These are phyloP conservation scores for Penicillium sp. DNA, from an alignment of 2,329 filamentous ascomycete genomes.

Conservation along the genomic window DNA sequence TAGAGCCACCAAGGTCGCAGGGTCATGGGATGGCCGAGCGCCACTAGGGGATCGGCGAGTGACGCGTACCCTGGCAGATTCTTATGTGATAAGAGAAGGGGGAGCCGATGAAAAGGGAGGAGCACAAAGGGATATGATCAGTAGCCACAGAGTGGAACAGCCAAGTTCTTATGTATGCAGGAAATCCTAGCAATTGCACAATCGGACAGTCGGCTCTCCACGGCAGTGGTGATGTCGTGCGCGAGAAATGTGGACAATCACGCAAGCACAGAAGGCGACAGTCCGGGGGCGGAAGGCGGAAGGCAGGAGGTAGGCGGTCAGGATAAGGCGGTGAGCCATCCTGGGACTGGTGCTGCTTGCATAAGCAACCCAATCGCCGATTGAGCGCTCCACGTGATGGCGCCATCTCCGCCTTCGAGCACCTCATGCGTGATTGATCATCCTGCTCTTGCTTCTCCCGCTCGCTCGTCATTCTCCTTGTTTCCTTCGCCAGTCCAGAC, in stretches of 20 bases:
- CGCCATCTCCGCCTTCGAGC: constrained; percentile 19
- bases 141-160: constrained; percentile 2
- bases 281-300: not conserved
- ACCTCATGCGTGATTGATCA: constrained; percentile 5
- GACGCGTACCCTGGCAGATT: constrained; percentile 13
- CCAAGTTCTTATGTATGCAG: not conserved
- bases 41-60: constrained; percentile 2
- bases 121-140: not conserved
- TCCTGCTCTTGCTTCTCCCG: not conserved
- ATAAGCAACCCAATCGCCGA: not conserved
- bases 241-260: constrained; percentile 15
- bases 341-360: constrained; percentile 2
- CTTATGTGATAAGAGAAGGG: not conserved
- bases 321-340: constrained; percentile 8
- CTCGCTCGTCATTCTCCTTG: not conserved
- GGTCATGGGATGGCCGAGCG: not conserved
- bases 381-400: constrained; percentile 18
- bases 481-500: no score
- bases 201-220: constrained; percentile 5
- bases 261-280: constrained; percentile 14
- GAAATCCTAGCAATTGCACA: constrained; percentile 14
- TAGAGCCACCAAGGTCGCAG: not conserved
- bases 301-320: constrained; percentile 15
- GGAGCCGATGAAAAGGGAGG: not conserved
- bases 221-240: constrained; percentile 4